Conservation (phyloP, 768 basidiomycete genomes). For the Lactifluus rugatus region DNA sequence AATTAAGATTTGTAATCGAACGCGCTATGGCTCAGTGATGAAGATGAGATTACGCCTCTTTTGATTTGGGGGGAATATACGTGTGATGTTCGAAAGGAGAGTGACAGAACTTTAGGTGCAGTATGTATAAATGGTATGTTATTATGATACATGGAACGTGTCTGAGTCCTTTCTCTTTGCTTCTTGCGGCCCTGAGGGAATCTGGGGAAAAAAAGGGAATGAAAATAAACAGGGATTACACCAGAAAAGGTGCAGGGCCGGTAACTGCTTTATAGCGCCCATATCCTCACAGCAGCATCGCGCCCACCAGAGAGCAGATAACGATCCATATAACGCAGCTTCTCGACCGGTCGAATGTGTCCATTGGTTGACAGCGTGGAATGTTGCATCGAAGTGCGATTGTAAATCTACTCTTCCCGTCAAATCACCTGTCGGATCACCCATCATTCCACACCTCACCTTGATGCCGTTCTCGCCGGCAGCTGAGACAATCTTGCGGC, state of each 20-base stretch:
- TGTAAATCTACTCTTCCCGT: constrained; percentile 61
- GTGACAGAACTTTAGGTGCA: no score
- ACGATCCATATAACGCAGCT: constrained; percentile 90
- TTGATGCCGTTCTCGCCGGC: constrained; percentile 90
- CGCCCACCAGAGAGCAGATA: constrained; percentile 87
- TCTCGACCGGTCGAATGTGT: constrained; percentile 83
- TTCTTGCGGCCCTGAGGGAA: neutral
- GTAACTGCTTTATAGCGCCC: constrained; percentile 74
- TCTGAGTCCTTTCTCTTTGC: neutral
- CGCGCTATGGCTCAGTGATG: no score
- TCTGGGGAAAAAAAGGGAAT: neutral
- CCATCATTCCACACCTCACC: constrained; percentile 33
- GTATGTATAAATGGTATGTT: neutral
- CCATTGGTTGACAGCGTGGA: constrained; percentile 82
- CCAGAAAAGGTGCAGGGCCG: neutral
- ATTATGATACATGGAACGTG: constrained; percentile 1
- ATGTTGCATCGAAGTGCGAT: constrained; percentile 86
- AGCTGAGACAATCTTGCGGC: constrained; percentile 85
- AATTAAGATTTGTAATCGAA: no score
- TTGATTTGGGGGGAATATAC: no score
- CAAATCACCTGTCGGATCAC: neutral
- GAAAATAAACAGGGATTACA: neutral
- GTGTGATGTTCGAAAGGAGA: no score
- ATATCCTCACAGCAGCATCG: constrained; percentile 82
- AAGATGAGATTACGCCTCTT: no score